Evolutionary conservation across 1,139 yeast species (phyloP).

Genomic region (Lodderomyces theae): DNA sequence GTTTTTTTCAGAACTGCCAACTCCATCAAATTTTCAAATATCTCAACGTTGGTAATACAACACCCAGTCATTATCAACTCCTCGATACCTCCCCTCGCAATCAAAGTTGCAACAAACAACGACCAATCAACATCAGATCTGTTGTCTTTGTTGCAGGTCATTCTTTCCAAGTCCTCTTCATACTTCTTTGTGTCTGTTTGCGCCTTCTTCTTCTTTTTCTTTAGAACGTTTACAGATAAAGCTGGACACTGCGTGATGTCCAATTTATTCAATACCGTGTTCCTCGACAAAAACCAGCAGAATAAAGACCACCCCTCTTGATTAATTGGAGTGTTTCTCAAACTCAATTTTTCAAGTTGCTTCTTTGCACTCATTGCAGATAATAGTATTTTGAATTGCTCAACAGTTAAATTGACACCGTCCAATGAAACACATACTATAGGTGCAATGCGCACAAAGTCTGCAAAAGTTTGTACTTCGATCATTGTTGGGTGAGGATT

Average conservation of each 20-base stretch:
- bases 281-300: constrained; percentile 68
- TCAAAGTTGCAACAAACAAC: constrained; percentile 62
- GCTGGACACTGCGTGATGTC: constrained; percentile 75
- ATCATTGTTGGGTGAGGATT: constrained; percentile 75
- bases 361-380: constrained; percentile 60
- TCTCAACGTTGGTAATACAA: constrained; percentile 52
- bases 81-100: constrained; percentile 69
- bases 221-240: constrained; percentile 55
- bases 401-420: constrained; percentile 61
- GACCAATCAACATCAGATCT: constrained; percentile 79
- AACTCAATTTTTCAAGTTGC: constrained; percentile 62
- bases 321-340: constrained; percentile 69
- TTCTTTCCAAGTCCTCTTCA: constrained; percentile 41
- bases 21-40: constrained; percentile 57
- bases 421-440: constrained; percentile 65
- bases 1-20: constrained; percentile 54
- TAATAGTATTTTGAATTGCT: constrained; percentile 62
- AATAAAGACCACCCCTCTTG: constrained; percentile 68
- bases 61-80: constrained; percentile 73
- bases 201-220: constrained; percentile 28
- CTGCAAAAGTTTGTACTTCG: constrained; percentile 72
- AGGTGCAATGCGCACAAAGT: constrained; percentile 72
- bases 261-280: constrained; percentile 50
- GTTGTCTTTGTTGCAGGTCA: constrained; percentile 56
- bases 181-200: constrained; percentile 19